Evolutionary conservation across 768 basidiomycete species (phyloP).

Genomic region (Cytidiella melzeri): DNA sequence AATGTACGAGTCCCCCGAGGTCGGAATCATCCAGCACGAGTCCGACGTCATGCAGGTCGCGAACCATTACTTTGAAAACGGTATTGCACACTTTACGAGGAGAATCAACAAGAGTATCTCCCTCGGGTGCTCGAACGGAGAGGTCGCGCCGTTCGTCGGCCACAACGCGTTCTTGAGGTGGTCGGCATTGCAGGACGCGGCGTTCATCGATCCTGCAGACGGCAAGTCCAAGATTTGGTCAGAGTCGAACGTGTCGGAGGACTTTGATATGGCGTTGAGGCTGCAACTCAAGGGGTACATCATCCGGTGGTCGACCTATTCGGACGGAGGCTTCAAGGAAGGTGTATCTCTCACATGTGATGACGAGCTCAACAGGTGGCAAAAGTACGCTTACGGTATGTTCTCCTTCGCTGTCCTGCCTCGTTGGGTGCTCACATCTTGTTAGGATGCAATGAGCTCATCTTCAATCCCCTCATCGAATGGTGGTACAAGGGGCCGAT

Average conservation of each 20-base stretch:
- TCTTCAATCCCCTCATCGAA: slow-evolving; percentile 76
- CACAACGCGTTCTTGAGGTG: slow-evolving; percentile 89
- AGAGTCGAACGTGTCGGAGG: slow-evolving; percentile 76
- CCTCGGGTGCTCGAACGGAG: slow-evolving; percentile 67
- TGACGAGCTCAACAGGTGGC: slow-evolving; percentile 90
- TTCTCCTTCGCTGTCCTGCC: slow-evolving; percentile 7
- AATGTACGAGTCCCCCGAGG: slow-evolving; percentile 63
- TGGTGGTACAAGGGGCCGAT: slow-evolving; percentile 83
- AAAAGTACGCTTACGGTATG: slow-evolving; percentile 76
- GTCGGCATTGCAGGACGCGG: slow-evolving; percentile 81
- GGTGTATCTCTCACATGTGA: slow-evolving; percentile 86
- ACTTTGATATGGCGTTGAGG: slow-evolving; percentile 76
- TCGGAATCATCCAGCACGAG: slow-evolving; percentile 81
- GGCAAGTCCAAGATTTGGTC: slow-evolving; percentile 74
- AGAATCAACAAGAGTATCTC: slow-evolving; percentile 75
- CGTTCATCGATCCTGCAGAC: slow-evolving; percentile 64
- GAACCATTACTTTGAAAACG: slow-evolving; percentile 83
- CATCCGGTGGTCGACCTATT: slow-evolving; percentile 85
- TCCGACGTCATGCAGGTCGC: slow-evolving; percentile 58
- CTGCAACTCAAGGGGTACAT: slow-evolving; percentile 62
- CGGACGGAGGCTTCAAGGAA: slow-evolving; percentile 82
- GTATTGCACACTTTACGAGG: slow-evolving; percentile 73
- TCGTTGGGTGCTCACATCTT: neutral
- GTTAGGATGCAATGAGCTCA: slow-evolving; percentile 64
- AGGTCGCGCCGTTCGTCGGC: slow-evolving; percentile 69